These are phyloP conservation scores for Cystofilobasidium capitatum DNA, from an alignment of 768 basidiomycete genomes.

Conservation along the genomic window DNA sequence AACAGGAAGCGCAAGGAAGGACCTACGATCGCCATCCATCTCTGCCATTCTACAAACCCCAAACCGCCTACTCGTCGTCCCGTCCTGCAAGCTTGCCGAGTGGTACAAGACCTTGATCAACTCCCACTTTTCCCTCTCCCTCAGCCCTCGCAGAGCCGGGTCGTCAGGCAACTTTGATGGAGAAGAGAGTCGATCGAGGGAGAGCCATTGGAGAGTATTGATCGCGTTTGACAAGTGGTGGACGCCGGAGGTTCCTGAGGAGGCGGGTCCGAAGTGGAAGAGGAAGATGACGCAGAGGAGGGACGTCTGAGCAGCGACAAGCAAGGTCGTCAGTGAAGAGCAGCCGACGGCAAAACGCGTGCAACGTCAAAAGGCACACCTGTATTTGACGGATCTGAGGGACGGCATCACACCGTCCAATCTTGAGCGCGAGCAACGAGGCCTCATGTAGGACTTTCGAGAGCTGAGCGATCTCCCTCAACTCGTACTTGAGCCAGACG, in stretches of 20 bases:
- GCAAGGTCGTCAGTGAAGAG: not conserved
- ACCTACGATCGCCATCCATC: not conserved
- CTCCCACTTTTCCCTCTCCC: not conserved
- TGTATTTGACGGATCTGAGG: not conserved
- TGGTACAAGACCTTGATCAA: not conserved
- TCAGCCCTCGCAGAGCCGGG: not conserved
- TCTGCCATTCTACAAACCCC: not conserved
- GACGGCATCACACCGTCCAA: not conserved
- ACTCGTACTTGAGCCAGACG: not conserved
- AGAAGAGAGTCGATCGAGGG: not conserved
- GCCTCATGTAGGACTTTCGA: not conserved
- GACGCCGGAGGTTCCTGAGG: not conserved
- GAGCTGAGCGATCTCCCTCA: not conserved
- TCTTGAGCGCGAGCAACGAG: not conserved
- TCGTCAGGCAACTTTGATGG: not conserved
- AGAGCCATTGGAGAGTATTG: not conserved
- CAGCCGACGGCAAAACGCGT: not conserved
- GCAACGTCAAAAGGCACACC: not conserved
- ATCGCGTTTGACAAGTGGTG: not conserved
- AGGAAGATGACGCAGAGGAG: not conserved
- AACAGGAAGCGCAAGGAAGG: not conserved
- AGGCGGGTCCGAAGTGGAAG: not conserved
- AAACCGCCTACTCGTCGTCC: not conserved
- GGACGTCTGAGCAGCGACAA: not conserved
- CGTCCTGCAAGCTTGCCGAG: not conserved